phyloP scores from a whole-genome alignment of 306 rosid species.

The Trichosanthes truncata region DNA sequence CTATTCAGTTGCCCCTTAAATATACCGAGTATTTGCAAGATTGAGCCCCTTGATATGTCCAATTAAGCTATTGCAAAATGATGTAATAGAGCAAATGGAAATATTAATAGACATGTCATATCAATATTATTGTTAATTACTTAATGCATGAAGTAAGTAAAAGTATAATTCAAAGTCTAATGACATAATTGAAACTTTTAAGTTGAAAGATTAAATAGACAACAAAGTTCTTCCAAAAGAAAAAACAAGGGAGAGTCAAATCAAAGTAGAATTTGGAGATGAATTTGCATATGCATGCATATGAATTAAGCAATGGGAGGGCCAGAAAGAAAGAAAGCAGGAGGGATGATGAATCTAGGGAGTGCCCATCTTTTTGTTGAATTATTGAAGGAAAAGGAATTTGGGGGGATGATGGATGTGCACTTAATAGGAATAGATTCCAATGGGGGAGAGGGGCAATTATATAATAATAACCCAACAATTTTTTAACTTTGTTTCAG shows the following conservation, averaged over 20 bases:
- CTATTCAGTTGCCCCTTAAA: too few species aligned
- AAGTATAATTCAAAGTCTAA: not conserved
- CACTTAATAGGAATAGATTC: conserved; percentile 9
- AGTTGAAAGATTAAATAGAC: not conserved
- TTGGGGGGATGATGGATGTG: conserved; percentile 8
- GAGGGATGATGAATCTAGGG: conserved; percentile 40
- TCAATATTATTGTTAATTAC: too few species aligned
- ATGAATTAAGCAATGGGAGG: conserved; percentile 2
- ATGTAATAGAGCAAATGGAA: too few species aligned
- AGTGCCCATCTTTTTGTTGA: conserved; percentile 64
- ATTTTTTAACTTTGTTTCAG: not conserved
- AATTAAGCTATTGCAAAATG: too few species aligned
- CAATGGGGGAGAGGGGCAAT: not conserved
- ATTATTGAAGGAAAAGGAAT: conserved; percentile 45
- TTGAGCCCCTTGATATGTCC: too few species aligned
- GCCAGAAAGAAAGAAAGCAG: not conserved
- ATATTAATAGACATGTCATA: not conserved
- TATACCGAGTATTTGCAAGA: too few species aligned
- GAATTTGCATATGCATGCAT: not conserved
- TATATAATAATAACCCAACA: not conserved
- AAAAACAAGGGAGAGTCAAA: not conserved
- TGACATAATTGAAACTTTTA: too few species aligned
- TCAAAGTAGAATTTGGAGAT: not conserved
- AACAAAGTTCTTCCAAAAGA: not conserved
- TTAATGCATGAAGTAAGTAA: not conserved